phyloP scores from a whole-genome alignment of 2,329 filamentous ascomycete genomes.

The Didymella arachidicola region DNA sequence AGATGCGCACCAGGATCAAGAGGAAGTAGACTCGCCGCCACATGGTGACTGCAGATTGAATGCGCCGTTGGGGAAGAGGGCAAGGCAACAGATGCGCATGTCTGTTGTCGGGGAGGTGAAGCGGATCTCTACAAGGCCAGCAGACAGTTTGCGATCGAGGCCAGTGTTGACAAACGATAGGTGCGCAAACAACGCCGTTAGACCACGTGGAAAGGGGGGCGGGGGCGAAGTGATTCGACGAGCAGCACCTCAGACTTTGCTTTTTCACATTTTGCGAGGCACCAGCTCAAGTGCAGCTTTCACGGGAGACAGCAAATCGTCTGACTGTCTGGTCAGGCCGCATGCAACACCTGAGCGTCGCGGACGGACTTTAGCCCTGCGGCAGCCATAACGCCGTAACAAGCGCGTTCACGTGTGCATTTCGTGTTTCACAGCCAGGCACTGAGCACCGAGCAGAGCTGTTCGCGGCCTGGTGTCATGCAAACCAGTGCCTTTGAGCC shows the following conservation, averaged over 20 bases:
- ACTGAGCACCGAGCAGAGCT: background rate
- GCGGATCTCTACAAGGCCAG: constrained; percentile 30
- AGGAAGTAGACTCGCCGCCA: constrained; percentile 90
- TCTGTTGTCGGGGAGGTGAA: constrained; percentile 32
- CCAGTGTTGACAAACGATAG: constrained; percentile 18
- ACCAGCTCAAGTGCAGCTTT: constrained; percentile 6
- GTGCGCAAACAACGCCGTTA: constrained; percentile 20
- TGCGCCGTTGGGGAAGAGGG: constrained; percentile 24
- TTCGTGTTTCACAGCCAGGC: constrained; percentile 1
- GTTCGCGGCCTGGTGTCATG: constrained; percentile 13
- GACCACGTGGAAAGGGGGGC: constrained; percentile 12
- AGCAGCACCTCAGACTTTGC: background rate
- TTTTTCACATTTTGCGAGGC: constrained; percentile 9
- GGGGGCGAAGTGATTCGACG: background rate
- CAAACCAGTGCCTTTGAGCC: background rate
- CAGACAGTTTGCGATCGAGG: constrained; percentile 29
- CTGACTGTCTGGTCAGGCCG: constrained; percentile 20
- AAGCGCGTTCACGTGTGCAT: constrained; percentile 21
- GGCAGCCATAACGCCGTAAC: background rate
- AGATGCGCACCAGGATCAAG: constrained; percentile 84
- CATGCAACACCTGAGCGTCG: constrained; percentile 10
- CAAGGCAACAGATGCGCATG: constrained; percentile 42
- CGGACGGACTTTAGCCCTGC: constrained; percentile 9
- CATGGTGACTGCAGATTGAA: constrained; percentile 62
- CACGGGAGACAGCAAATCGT: constrained; percentile 6